Conservation (phyloP, 1,139 yeast genomes). For the Yamadazyma atlantica region DNA sequence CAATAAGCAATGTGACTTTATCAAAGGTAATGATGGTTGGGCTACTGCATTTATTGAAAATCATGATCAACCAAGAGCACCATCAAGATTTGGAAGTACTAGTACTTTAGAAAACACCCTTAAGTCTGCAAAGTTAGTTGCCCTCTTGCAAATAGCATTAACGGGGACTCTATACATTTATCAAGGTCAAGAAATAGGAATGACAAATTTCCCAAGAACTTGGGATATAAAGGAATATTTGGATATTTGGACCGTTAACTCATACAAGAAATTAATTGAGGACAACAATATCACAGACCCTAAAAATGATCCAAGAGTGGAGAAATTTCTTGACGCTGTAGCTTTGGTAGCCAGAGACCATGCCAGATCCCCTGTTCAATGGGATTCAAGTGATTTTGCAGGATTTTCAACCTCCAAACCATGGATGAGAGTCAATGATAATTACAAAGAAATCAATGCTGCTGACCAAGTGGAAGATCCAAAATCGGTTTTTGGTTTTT, state of each 20-base stretch:
- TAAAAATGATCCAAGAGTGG: conserved; percentile 27
- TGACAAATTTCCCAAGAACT: conserved; percentile 42
- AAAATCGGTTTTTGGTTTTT: conserved; percentile 45
- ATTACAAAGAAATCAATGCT: conserved; percentile 48
- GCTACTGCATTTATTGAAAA: conserved; percentile 52
- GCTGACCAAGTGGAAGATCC: conserved; percentile 44
- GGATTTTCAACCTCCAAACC: conserved; percentile 54
- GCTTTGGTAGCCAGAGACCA: conserved; percentile 48
- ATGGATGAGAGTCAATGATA: conserved; percentile 54
- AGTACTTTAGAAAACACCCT: conserved; percentile 23
- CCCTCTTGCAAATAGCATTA: conserved; percentile 42
- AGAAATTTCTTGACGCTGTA: conserved; percentile 28
- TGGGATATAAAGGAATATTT: conserved; percentile 52
- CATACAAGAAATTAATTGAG: conserved; percentile 33
- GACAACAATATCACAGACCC: conserved; percentile 18
- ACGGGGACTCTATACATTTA: conserved; percentile 56
- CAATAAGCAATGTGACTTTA: conserved; percentile 21
- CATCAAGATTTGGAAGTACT: conserved; percentile 49
- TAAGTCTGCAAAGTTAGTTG: conserved; percentile 46
- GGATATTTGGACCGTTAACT: conserved; percentile 47
- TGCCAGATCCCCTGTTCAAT: conserved; percentile 57
- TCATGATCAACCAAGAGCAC: conserved; percentile 55
- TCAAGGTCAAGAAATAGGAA: conserved; percentile 61
- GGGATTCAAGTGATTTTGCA: conserved; percentile 43
- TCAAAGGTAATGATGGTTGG: conserved; percentile 55